Evolutionary conservation across 345 rosid species (phyloP), one percentile per base, ranked within the genome.

Genomic region (Eutrema yunnanense): DNA sequence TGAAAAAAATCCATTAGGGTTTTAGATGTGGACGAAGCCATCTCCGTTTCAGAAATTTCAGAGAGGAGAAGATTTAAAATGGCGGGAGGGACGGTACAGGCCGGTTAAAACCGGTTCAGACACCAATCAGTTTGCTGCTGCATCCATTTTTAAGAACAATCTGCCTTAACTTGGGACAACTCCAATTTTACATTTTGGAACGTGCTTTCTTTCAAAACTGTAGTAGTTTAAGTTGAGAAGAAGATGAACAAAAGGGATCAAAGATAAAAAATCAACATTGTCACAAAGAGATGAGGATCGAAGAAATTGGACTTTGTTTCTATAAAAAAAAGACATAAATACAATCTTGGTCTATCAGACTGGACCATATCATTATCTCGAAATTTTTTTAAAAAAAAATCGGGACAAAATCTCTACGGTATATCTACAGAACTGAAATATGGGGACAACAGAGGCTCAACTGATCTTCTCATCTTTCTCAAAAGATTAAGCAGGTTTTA

Each of bases 1-100:
- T 79, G 87, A 46, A 88, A 89, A 80, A 83, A 58, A 26, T 93
- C 93, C 78, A 62, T 82, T 68, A 90, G 80, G 73, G 88, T 80
- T 78, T 78, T 92, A 30, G 87, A 40, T 47, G 87, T 80, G 8
- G 87, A 77, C 37, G 89, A 77, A 60, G 84, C 85, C 95, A 83
- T 86, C 37, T 61, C 38, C 65, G 42, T 57, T 56, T 60, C 56
- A 29, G 33, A 72, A 19, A 44, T 47, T 27, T 3, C 36, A 51
- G 71, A 26, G 66, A 12, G 40, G 58, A 16, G 11, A 14, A 59
- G 41, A 6, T 29, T 58, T 22, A 9, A 13, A 62, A 50, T 74
- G 73, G 78, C 73, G 78, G 78, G 67, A 59, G 52, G 7, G 49
- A 59, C 52, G 72, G 61, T 72, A 43, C 16, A 42, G 14, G 6